Evolutionary conservation across 1,139 yeast species (phyloP), one percentile per base, ranked within the genome.

Genomic region (Debaryomyces sp.): DNA sequence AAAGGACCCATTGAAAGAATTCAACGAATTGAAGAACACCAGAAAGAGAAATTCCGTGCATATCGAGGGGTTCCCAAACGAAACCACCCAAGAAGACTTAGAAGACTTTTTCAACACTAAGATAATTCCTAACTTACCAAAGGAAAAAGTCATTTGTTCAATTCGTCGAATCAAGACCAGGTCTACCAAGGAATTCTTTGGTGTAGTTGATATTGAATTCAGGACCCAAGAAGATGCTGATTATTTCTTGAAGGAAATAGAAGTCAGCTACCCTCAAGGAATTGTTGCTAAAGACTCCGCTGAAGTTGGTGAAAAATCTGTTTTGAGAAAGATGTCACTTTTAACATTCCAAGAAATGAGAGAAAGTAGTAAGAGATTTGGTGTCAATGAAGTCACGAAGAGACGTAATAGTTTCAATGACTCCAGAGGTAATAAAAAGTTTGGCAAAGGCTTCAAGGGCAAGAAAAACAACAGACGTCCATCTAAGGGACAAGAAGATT

Each of bases 121-220:
- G 57, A 66, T 76, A 46, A 61, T 64, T 35, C 64, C 62, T 15
- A 45, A 54, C 22, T 73, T 76, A 57, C 80, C 80, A 15, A 65
- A 73, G 54, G 73, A 71, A 45, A 65, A 75, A 56, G 60, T 55
- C 8, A 52, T 74, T 43, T 55, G 66, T 43, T 72, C 79, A n/a
- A 63, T 76, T 44, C 75, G 81, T 55, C 64, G 77, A 59, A 65
- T 74, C 56, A 86, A 92, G 71, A 84, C 85, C 77, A 67, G 76
- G 58, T 70, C 68, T 53, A 71, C 72, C 54, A 80, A 78, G 62
- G 83, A 81, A 56, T 94, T 94, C 71, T 87, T 87, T 62, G 91
- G 94, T 46, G 85, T 88, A 24, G 96, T 87, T 41, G 89, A 91
- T 63, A 95, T 86, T 43, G 98, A 92, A 72, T 92, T 92, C 71